Evolutionary conservation across 768 basidiomycete species (phyloP), one percentile per base, ranked within the genome.

Genomic region (Pholiota conissans): DNA sequence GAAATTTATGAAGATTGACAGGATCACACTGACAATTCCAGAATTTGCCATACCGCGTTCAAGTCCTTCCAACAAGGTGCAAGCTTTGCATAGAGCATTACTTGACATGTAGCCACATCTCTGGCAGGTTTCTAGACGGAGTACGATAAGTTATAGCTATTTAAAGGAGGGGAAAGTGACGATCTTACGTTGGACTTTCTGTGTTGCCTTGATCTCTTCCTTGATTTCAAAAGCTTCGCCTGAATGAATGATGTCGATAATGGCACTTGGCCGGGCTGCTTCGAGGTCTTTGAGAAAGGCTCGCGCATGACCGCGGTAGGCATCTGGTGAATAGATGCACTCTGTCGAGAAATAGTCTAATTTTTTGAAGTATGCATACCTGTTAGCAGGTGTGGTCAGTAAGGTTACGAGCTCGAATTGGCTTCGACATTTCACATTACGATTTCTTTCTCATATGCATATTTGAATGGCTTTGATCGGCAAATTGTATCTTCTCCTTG

Each of bases 331-430:
- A 72, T 99, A 99, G 64, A 98, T 98, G 71, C 97, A 99, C 69
- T 99, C 97, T 7, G 96, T 99, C 2, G 95, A 98, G 74, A 97
- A 98, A 72, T 99, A 99, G 68, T 98, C 95, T 20, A 99, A 80
- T 73, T 98, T 97, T 79, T 96, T 98, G 80, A 98, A 98, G 73
- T 99, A 98, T 8, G 96, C 96, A 71, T 98, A 98, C 93, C 93
- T 95, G 65, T 34, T 40, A 39, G 64, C 59, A 62, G 47, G 24
- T n/a, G n/a, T 53, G 26, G 51, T 42, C 39, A 56, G 48, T 32
- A 22, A 51, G 37, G 13, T 27, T 29, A n/a, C n/a, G n/a, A n/a
- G n/a, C n/a, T n/a, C n/a, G n/a, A n/a, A n/a, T n/a, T n/a, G n/a
- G n/a, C n/a, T n/a, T n/a, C n/a, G n/a, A n/a, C n/a, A n/a, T n/a